These are phyloP conservation scores for Claviceps africana DNA, from an alignment of 2,329 filamentous ascomycete species.

Conservation along the genomic window DNA sequence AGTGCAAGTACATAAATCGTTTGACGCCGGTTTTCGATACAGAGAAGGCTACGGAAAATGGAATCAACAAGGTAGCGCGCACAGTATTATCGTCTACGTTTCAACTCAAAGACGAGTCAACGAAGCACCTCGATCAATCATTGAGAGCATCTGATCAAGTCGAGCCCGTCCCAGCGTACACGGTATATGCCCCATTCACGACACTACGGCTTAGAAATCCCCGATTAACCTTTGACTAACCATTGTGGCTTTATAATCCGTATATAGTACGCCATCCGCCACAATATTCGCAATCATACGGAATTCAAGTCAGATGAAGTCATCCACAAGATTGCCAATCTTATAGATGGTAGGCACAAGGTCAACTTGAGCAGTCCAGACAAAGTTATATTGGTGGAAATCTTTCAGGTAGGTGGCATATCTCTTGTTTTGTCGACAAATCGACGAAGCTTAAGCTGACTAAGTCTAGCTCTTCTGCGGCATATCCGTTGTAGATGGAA, in stretches of 20 bases:
- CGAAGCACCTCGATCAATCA: slow-evolving; percentile 5
- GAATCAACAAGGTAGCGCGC: slow-evolving; percentile 49
- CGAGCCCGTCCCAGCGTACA: slow-evolving; percentile 15
- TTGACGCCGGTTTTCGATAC: slow-evolving; percentile 37
- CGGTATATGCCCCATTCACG: slow-evolving; percentile 24
- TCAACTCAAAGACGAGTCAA: slow-evolving; percentile 22
- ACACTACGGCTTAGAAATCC: neutral
- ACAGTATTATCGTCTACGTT: slow-evolving; percentile 53
- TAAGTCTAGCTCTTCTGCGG: slow-evolving; percentile 51
- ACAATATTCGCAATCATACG: slow-evolving; percentile 61
- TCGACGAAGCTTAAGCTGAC: neutral
- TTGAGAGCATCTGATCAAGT: slow-evolving; percentile 2
- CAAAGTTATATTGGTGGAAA: slow-evolving; percentile 64
- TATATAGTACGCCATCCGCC: slow-evolving; percentile 65
- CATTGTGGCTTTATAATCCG: neutral
- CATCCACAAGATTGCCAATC: slow-evolving; percentile 55
- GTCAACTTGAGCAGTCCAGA: slow-evolving; percentile 69
- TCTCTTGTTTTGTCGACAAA: neutral
- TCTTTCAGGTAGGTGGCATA: slow-evolving; percentile 51
- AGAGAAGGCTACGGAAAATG: slow-evolving; percentile 54
- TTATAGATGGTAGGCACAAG: slow-evolving; percentile 54
- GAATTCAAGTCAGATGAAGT: slow-evolving; percentile 52
- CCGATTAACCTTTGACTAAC: neutral
- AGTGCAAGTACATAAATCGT: slow-evolving; percentile 44
- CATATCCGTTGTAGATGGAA: slow-evolving; percentile 60